These are phyloP conservation scores for Coffea canephora DNA, from an alignment of 257 asterid genomes.

Conservation along the genomic window DNA sequence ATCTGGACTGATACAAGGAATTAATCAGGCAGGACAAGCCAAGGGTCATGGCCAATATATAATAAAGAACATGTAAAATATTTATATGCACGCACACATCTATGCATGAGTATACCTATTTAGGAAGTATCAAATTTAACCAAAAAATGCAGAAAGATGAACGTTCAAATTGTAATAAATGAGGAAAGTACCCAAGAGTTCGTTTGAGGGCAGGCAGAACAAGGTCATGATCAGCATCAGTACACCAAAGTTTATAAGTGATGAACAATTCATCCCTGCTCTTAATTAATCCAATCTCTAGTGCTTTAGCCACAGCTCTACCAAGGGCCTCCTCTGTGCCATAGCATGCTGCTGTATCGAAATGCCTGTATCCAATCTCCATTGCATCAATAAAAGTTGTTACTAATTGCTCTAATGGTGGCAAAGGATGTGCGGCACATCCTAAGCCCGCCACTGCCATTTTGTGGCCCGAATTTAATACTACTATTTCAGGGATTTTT, in stretches of 20 bases:
- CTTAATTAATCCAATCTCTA: slow-evolving; percentile 33
- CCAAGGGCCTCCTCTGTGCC: slow-evolving; percentile 48
- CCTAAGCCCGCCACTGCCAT: slow-evolving; percentile 47
- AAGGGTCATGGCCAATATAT: too few relatives aligned
- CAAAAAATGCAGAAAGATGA: too few relatives aligned
- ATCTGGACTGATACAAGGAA: too few relatives aligned
- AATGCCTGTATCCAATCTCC: slow-evolving; percentile 47
- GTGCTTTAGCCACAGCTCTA: slow-evolving; percentile 35
- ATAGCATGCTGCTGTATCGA: slow-evolving; percentile 49
- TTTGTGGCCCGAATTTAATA: neutral
- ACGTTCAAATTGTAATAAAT: too few relatives aligned
- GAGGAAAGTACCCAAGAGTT: slow-evolving; percentile 33
- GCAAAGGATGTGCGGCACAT: slow-evolving; percentile 22
- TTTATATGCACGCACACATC: too few relatives aligned
- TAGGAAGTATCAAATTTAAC: too few relatives aligned
- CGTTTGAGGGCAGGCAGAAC: slow-evolving; percentile 43
- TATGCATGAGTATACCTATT: neutral
- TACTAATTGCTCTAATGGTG: slow-evolving; percentile 31
- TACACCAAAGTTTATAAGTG: slow-evolving; percentile 40
- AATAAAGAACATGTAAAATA: too few relatives aligned
- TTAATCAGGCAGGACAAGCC: too few relatives aligned
- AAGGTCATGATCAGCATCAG: slow-evolving; percentile 33
- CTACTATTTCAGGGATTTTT: too few relatives aligned
- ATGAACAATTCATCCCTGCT: slow-evolving; percentile 43
- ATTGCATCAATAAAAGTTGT: slow-evolving; percentile 33